phyloP scores from a whole-genome alignment of 768 basidiomycete species.

The Boletus speciosus region DNA sequence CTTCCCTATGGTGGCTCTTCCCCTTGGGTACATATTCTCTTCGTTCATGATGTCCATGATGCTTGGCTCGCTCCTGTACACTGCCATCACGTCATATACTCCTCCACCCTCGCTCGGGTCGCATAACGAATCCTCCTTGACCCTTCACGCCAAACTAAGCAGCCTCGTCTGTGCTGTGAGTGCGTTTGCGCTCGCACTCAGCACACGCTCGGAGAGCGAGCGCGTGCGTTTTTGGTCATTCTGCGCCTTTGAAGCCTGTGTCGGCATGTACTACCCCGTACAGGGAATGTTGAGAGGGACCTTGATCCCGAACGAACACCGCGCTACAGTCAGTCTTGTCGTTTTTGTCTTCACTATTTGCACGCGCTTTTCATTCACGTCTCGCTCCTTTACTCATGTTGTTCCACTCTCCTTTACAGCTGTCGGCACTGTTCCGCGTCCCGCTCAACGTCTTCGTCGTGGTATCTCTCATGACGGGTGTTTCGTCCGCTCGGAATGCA shows the following conservation, averaged over 20 bases:
- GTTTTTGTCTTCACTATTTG: neutral
- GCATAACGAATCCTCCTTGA: slow-evolving; percentile 39
- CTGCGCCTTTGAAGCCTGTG: slow-evolving; percentile 71
- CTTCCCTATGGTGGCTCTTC: slow-evolving; percentile 41
- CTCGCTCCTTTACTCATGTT: neutral
- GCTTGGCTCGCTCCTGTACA: slow-evolving; percentile 72
- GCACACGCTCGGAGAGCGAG: slow-evolving; percentile 43
- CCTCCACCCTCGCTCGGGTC: slow-evolving; percentile 21
- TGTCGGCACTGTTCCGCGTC: slow-evolving; percentile 69
- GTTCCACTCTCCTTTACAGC: slow-evolving; percentile 31
- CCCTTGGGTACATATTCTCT: slow-evolving; percentile 77
- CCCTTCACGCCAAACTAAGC: slow-evolving; percentile 64
- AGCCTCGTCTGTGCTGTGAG: slow-evolving; percentile 58
- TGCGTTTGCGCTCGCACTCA: slow-evolving; percentile 52
- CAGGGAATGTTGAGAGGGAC: slow-evolving; percentile 71
- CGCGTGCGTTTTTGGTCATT: slow-evolving; percentile 66
- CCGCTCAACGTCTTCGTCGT: slow-evolving; percentile 75
- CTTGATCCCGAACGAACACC: slow-evolving; percentile 66
- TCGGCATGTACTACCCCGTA: slow-evolving; percentile 77
- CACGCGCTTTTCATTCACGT: no score
- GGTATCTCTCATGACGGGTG: slow-evolving; percentile 62
- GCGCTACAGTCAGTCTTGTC: slow-evolving; percentile 58
- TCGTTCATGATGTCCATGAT: slow-evolving; percentile 82
- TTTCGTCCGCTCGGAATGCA: slow-evolving; percentile 57
- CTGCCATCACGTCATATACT: slow-evolving; percentile 40